These are phyloP conservation scores for Westerdykella sp. DNA, from an alignment of 2,329 filamentous ascomycete species.

Conservation along the genomic window DNA sequence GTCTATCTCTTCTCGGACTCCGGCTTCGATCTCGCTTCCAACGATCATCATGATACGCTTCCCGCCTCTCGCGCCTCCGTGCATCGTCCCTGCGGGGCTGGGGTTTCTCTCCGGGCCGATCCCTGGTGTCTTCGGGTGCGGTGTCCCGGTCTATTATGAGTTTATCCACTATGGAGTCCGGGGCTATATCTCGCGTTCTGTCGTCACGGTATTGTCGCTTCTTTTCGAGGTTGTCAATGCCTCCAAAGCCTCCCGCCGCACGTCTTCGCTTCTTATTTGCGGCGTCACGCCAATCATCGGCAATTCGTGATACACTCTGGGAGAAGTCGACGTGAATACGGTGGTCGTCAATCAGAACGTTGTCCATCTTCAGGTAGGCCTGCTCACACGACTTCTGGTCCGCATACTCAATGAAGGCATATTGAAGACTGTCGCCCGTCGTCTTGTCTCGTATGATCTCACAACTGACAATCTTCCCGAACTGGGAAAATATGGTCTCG, in stretches of 20 bases:
- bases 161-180: conserved; percentile 28
- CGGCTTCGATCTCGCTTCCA: conserved; percentile 35
- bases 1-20: conserved; percentile 26
- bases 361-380: conserved; percentile 98
- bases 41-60: conserved; percentile 36
- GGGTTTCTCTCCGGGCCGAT: conserved; percentile 8
- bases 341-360: conserved; percentile 91
- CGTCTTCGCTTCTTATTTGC: conserved; percentile 72
- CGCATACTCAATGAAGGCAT: conserved; percentile 95
- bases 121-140: conserved; percentile 7
- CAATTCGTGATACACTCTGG: conserved; percentile 82
- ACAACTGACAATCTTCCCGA: conserved; percentile 89
- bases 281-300: conserved; percentile 79
- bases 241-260: conserved; percentile 71
- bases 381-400: conserved; percentile 89
- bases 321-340: conserved; percentile 98
- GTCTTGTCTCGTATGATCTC: conserved; percentile 93
- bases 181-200: conserved; percentile 22
- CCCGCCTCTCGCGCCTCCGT: conserved; percentile 23
- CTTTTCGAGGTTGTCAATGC: conserved; percentile 81
- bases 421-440: conserved; percentile 91
- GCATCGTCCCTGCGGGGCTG: conserved; percentile 37
- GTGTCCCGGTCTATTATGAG: conserved; percentile 24
- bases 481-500: conserved; percentile 92
- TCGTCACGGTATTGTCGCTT: conserved; percentile 67